These are phyloP conservation scores for Perkinsus chesapeaki DNA, from an alignment of 169 alveolate genomes.

Conservation along the genomic window DNA sequence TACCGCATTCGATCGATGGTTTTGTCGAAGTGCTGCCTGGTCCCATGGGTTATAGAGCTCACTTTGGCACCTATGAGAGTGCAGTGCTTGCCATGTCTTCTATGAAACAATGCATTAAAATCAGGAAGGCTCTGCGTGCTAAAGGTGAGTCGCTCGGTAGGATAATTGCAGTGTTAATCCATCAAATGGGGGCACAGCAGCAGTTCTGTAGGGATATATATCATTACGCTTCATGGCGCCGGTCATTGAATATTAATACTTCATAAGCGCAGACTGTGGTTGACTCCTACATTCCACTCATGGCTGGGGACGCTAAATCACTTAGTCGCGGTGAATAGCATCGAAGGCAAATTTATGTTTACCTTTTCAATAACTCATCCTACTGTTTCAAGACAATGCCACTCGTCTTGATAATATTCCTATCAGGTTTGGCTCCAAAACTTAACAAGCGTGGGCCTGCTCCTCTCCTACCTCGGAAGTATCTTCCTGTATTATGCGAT, in stretches of 20 bases:
- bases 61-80: not conserved
- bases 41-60: not conserved
- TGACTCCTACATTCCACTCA: too few species aligned
- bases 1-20: not conserved
- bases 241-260: too few species aligned
- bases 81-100: not conserved
- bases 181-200: too few species aligned
- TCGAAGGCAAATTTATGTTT: not conserved
- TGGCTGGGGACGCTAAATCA: too few species aligned
- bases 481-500: not conserved
- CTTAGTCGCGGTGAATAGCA: too few species aligned
- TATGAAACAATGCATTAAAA: not conserved
- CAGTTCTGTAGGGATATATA: too few species aligned
- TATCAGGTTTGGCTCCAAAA: not conserved
- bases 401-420: not conserved
- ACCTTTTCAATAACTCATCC: not conserved
- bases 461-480: not conserved
- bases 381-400: not conserved
- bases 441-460: not conserved
- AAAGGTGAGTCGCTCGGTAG: not conserved
- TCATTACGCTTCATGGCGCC: too few species aligned
- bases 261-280: too few species aligned
- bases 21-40: not conserved
- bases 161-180: not conserved
- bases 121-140: not conserved